Percentiles rank a stretch among this genome's conserved stretches.
phyloP scores from a whole-genome alignment of 805 yeast genomes.

The Komagataella ulmi region DNA sequence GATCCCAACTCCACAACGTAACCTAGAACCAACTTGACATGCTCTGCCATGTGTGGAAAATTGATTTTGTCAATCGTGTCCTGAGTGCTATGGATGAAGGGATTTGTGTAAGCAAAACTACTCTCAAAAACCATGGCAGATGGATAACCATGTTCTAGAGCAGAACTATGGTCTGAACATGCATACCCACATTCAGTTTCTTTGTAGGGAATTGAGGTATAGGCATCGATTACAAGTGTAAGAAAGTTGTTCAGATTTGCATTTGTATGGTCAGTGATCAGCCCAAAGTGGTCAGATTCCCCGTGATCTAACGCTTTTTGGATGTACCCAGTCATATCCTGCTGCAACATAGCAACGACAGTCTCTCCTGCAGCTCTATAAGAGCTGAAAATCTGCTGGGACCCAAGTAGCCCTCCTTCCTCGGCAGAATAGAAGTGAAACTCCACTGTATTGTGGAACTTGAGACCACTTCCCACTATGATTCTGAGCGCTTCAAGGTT shows the following conservation, averaged over 20 bases:
- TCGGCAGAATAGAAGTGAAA: constrained; percentile 95
- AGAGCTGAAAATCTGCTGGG: constrained; percentile 57
- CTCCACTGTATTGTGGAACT: constrained; percentile 52
- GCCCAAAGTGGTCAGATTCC: constrained; percentile 59
- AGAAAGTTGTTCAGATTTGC: constrained; percentile 42
- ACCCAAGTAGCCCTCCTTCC: constrained; percentile 85
- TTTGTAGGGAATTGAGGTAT: constrained; percentile 54
- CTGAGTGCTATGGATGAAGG: constrained; percentile 59
- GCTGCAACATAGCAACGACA: constrained; percentile 80
- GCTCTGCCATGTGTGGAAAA: constrained; percentile 69
- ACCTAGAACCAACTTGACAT: constrained; percentile 64
- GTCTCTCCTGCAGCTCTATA: constrained; percentile 31
- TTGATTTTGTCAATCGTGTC: constrained; percentile 78
- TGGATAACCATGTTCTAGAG: constrained; percentile 73
- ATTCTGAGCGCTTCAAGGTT: constrained; percentile 63
- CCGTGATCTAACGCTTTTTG: constrained; percentile 33
- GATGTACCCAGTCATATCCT: constrained; percentile 86
- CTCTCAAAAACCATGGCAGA: constrained; percentile 74
- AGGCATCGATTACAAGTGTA: constrained; percentile 43
- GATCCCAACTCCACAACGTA: constrained; percentile 52
- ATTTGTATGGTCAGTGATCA: constrained; percentile 60
- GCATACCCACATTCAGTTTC: constrained; percentile 85
- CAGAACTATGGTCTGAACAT: constrained; percentile 88
- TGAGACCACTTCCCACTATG: constrained; percentile 21
- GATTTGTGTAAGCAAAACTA: constrained; percentile 47